Conservation (phyloP, 768 basidiomycete species). For the Russula brevipes region DNA sequence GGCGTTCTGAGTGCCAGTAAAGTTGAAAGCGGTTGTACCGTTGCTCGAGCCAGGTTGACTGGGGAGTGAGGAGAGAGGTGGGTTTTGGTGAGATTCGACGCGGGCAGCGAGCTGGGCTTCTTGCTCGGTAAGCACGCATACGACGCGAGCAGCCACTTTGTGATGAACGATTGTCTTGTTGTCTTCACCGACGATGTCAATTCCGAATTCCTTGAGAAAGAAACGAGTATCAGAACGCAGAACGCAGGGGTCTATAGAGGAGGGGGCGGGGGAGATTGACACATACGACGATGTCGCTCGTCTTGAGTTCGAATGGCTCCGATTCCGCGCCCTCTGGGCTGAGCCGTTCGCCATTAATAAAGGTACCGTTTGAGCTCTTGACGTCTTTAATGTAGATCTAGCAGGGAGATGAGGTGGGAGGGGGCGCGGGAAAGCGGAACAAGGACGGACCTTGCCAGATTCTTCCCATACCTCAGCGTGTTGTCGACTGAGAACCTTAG, state of each 20-base stretch:
- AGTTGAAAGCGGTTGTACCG: constrained; percentile 39
- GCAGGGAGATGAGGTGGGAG: constrained; percentile 19
- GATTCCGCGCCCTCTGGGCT: constrained; percentile 86
- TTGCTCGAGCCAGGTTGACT: constrained; percentile 39
- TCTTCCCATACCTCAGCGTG: constrained; percentile 99
- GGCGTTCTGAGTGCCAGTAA: constrained; percentile 35
- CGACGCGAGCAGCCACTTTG: constrained; percentile 93
- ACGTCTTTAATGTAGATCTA: constrained; percentile 98
- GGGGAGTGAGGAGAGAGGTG: constrained; percentile 29
- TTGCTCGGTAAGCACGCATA: constrained; percentile 81
- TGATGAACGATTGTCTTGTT: constrained; percentile 98
- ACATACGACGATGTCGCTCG: constrained; percentile 92
- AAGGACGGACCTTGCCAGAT: constrained; percentile 60
- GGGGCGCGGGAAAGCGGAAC: constrained; percentile 20
- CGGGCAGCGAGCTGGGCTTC: constrained; percentile 74
- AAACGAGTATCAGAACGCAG: constrained; percentile 13
- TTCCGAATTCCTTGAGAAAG: constrained; percentile 88
- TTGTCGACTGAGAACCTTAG: constrained; percentile 87
- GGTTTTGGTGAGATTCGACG: constrained; percentile 59
- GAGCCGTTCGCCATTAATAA: constrained; percentile 93
- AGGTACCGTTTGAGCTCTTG: constrained; percentile 96
- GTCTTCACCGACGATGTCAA: constrained; percentile 98
- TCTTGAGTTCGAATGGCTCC: constrained; percentile 89
- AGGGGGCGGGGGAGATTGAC: background rate
- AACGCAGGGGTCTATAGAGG: background rate